phyloP scores from a whole-genome alignment of 805 yeast species.

The Monosporozyma siamensis region DNA sequence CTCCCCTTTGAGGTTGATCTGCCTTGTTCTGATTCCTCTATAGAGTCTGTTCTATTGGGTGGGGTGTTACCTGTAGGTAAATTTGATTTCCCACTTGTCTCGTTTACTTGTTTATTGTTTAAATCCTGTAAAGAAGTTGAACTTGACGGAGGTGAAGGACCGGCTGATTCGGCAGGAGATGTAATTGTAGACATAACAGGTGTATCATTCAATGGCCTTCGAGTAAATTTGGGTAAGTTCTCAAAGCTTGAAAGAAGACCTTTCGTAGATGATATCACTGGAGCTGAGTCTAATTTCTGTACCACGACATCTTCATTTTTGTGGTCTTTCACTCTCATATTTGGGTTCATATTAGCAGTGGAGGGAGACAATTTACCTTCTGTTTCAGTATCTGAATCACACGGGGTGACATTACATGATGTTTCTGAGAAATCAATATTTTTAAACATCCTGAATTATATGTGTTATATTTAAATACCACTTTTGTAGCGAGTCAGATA shows the following conservation, averaged over 20 bases:
- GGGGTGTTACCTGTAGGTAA: neutral
- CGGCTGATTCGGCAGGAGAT: slow-evolving; percentile 40
- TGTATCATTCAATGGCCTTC: slow-evolving; percentile 66
- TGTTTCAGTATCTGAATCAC: slow-evolving; percentile 6
- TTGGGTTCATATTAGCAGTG: neutral
- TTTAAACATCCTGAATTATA: slow-evolving; percentile 4
- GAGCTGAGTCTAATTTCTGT: neutral
- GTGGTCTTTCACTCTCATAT: neutral
- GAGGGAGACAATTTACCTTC: slow-evolving; percentile 4
- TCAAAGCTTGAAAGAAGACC: slow-evolving; percentile 7
- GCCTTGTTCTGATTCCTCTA: neutral
- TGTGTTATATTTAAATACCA: neutral
- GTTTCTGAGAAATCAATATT: slow-evolving; percentile 4
- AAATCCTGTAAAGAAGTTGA: slow-evolving; percentile 1
- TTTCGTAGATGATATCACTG: neutral
- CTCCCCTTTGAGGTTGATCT: slow-evolving; percentile 7
- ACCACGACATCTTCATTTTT: neutral
- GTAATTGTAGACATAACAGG: slow-evolving; percentile 51
- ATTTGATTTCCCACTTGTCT: neutral
- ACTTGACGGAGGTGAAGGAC: slow-evolving; percentile 25
- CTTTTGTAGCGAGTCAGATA: no score
- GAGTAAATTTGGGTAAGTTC: slow-evolving; percentile 48
- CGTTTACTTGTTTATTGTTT: neutral
- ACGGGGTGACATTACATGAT: slow-evolving; percentile 4
- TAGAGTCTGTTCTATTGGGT: no score